A percentile compares a stretch with the other conserved stretches of the same genome.
These are phyloP conservation scores for Fusarium sp. DNA, from an alignment of 2,329 filamentous ascomycete genomes.

Conservation along the genomic window DNA sequence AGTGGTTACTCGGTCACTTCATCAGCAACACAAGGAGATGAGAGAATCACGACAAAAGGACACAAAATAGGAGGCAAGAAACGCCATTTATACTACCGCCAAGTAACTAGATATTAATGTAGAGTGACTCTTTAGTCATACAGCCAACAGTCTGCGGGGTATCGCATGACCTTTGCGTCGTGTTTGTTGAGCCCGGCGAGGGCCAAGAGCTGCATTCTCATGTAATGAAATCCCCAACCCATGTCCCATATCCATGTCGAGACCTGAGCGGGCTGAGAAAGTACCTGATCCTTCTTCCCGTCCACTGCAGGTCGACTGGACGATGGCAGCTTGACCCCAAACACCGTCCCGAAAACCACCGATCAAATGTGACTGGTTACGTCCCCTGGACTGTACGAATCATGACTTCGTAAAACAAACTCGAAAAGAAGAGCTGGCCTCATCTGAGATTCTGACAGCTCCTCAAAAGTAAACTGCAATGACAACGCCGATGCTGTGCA, in stretches of 20 bases:
- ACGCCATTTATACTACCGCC: conserved; percentile 29
- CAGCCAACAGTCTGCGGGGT: conserved; percentile 34
- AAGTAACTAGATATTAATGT: conserved; percentile 15
- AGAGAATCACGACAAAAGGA: not conserved
- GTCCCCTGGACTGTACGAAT: conserved; percentile 7
- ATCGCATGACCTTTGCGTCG: conserved; percentile 37
- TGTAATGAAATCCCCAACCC: conserved; percentile 40
- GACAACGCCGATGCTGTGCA: conserved; percentile 52
- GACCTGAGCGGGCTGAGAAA: conserved; percentile 5
- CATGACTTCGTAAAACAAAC: conserved; percentile 35
- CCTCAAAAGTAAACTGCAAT: conserved; percentile 21
- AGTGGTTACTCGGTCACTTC: not conserved
- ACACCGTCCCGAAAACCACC: conserved; percentile 5
- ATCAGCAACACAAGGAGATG: not conserved
- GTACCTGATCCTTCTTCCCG: conserved; percentile 16
- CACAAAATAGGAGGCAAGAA: not conserved
- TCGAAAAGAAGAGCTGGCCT: conserved; percentile 8
- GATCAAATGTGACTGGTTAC: not conserved
- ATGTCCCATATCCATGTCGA: conserved; percentile 31
- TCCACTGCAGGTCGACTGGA: not conserved
- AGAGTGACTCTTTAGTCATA: conserved; percentile 16
- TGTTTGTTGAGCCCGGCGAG: conserved; percentile 15
- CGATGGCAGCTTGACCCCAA: not conserved
- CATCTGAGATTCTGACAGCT: not conserved
- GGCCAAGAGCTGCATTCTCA: conserved; percentile 44